Percentiles rank a stretch among this genome's conserved stretches.
These are phyloP conservation scores for Chaetomium sp. DNA, from an alignment of 2,329 filamentous ascomycete species.

Conservation along the genomic window DNA sequence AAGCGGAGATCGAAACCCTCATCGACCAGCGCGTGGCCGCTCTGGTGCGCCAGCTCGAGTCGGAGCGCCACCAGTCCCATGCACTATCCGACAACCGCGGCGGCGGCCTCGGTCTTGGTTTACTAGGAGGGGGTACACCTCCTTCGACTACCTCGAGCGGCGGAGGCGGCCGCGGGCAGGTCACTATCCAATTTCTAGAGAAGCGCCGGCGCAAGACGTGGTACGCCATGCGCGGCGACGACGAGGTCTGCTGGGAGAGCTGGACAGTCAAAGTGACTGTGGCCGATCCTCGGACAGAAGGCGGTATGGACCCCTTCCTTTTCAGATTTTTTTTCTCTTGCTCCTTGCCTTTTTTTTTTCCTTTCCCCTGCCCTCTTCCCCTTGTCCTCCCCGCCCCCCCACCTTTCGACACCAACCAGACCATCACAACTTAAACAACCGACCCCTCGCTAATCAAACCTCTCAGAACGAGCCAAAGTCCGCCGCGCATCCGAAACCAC, in stretches of 20 bases:
- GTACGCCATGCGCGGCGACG: constrained; percentile 66
- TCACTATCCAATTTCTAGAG: constrained; percentile 91
- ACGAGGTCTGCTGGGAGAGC: constrained; percentile 94
- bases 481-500: constrained; percentile 87
- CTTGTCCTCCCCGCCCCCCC: constrained; percentile 2
- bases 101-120: constrained; percentile 35
- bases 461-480: constrained; percentile 74
- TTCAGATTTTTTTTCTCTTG: not conserved
- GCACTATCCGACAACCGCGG: constrained; percentile 14
- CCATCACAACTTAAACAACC: not conserved
- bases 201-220: constrained; percentile 78
- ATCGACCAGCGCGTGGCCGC: constrained; percentile 81
- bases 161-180: constrained; percentile 54
- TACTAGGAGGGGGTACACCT: not conserved
- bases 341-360: no score
- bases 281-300: constrained; percentile 80
- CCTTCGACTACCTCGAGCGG: not conserved
- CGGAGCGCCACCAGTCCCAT: constrained; percentile 39
- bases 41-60: constrained; percentile 70
- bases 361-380: constrained; percentile 1
- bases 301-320: constrained; percentile 23
- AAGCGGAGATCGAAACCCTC: constrained; percentile 84
- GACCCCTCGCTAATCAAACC: not conserved
- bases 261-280: constrained; percentile 95
- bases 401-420: not conserved